Evolutionary conservation across 2,329 filamentous ascomycete species (phyloP).

Genomic region (Fonsecaea monophora): DNA sequence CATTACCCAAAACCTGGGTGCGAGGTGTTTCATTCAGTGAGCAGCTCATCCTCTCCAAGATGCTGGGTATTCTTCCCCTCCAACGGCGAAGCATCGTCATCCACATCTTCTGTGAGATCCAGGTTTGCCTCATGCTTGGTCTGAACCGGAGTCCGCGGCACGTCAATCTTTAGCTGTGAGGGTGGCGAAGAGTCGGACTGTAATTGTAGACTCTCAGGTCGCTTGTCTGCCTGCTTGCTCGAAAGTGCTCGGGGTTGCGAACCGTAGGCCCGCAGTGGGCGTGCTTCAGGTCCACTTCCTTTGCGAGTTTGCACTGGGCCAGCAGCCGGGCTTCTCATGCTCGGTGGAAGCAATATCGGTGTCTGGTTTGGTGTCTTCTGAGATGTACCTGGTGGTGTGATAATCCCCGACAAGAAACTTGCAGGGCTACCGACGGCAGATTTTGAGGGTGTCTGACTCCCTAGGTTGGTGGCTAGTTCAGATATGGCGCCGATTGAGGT

Average conservation of each 20-base stretch:
- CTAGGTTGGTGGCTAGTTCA: constrained; percentile 41
- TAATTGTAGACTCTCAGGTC: constrained; percentile 20
- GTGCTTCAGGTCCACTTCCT: constrained; percentile 33
- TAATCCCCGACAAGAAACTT: constrained; percentile 75
- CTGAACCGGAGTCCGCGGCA: constrained; percentile 42
- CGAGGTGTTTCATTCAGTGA: constrained; percentile 21
- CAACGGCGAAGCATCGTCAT: constrained; percentile 37
- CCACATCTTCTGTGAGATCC: constrained; percentile 63
- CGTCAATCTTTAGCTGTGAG: constrained; percentile 39
- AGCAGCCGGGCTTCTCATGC: constrained; percentile 40
- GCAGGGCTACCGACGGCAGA: constrained; percentile 50
- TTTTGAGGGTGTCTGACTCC: constrained; percentile 66
- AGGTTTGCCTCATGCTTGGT: constrained; percentile 56
- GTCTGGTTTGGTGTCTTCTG: constrained; percentile 62
- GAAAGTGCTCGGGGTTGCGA: constrained; percentile 33
- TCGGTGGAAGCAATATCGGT: constrained; percentile 45
- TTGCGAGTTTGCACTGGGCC: constrained; percentile 27
- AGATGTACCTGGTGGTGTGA: constrained; percentile 86
- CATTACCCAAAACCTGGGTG: not conserved
- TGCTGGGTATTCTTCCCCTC: constrained; percentile 18
- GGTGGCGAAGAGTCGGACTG: constrained; percentile 26
- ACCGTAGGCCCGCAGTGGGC: constrained; percentile 37
- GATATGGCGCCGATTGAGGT: constrained; percentile 54
- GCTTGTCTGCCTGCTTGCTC: constrained; percentile 25
- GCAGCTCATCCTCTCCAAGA: constrained; percentile 17